Evolutionary conservation across 2,329 filamentous ascomycete genomes (phyloP).

Genomic region (Penicillium verrucosum): DNA sequence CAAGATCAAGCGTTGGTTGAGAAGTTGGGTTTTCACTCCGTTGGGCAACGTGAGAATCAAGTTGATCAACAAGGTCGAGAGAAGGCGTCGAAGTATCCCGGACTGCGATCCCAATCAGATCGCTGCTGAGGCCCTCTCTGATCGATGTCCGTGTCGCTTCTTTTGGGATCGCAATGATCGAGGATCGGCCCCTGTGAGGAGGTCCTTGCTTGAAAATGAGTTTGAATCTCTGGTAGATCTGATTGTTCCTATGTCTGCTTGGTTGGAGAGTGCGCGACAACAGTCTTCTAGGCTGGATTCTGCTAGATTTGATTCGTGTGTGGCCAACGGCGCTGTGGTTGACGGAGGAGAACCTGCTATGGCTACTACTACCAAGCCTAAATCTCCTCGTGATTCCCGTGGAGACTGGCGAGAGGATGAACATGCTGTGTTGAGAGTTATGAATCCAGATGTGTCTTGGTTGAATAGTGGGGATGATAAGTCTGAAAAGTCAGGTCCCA

Average conservation of each 20-base stretch:
- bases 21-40: constrained; percentile 1
- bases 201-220: neutral
- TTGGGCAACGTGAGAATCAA: neutral
- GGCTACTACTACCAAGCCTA: neutral
- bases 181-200: neutral
- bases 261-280: neutral
- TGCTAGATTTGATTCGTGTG: neutral
- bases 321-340: neutral
- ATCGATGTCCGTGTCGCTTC: neutral
- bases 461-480: neutral
- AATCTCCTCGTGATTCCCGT: neutral
- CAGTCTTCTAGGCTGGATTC: neutral
- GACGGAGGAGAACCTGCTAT: neutral
- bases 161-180: neutral
- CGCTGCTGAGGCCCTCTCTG: neutral
- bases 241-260: neutral
- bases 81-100: neutral
- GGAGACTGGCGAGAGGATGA: neutral
- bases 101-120: neutral
- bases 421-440: neutral
- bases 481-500: too few species aligned
- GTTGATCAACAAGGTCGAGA: neutral
- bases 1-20: neutral
- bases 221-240: neutral
- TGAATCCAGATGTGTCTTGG: neutral